Evolutionary conservation across 164 flowering plant species (phyloP), one percentile per base, ranked within the genome.

Genomic region (Kalanchoe fedtschenkoi): DNA sequence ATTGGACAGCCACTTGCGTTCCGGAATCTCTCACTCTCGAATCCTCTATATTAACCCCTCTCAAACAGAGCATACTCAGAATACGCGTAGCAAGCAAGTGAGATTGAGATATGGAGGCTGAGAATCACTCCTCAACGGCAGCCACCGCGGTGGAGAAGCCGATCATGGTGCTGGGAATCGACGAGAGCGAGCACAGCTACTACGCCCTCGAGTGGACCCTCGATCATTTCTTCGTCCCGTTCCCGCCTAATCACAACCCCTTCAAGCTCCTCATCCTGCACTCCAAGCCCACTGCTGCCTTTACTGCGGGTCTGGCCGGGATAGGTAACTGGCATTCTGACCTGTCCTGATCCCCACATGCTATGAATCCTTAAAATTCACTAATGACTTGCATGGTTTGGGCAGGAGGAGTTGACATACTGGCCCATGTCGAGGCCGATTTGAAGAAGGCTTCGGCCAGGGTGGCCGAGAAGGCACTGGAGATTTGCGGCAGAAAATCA

Each of bases 171-270:
- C 39, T 37, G 39, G 97, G 39, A 6, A 37, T 37, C 11, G 39
- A 5, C 39, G 39, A 37, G 39, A 37, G 39, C 39, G 82, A 77
- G 44, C 81, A 81, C 61, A 84, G 96, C 72, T 61, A 62, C 39
- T 81, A 85, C 67, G 96, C 95, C 0, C 70, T 91, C 16, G 80
- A 80, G 37, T 91, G 97, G 97, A 75, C 95, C 5, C 68, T 91
- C 8, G 81, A 82, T 34, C 89, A 70, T 56, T 81, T 90, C 80
- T 80, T 88, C 69, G 24, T 64, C 17, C 81, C 86, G 13, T 66
- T 34, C 33, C 43, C 72, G 1, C 10, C 78, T 0, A 67, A 69
- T 58, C 61, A 66, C 35, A 16, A 58, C 42, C 85, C 81, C 26
- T 88, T 85, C 77, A 80, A 75, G 67, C 86, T 91, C 69, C 55